Evolutionary conservation across 345 rosid genomes (phyloP), one percentile per base, ranked within the genome.

Genomic region (Populus deltoides): DNA sequence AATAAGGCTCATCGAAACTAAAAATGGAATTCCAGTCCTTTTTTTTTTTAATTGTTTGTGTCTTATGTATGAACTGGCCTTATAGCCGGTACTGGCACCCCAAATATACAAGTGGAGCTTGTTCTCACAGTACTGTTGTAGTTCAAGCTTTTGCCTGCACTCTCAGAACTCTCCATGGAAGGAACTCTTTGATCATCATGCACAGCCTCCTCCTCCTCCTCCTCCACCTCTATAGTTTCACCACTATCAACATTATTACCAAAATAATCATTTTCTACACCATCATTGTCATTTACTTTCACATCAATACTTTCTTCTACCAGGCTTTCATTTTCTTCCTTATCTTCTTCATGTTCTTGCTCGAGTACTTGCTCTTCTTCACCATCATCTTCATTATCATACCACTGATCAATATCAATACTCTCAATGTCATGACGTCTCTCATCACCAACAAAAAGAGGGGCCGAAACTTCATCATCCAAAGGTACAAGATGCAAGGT

Each of bases 401-500:
- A 22, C 11, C 45, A 8, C 17, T 33, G 35, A 33, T 77, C 61
- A 27, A 12, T 59, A 9, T 63, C 77, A 4, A n/a, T n/a, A n/a
- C 35, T 18, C 35, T 27, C 65, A 59, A 12, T 18, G 1, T 22
- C 67, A 41, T 25, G n/a, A 22, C 3, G 27, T 15, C 20, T 39
- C 7, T 71, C n/a, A 13, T 57, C 17, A 31, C 22, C 31, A 25
- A 7, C 66, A 45, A 15, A 20, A 33, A 8, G 78, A 33, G 80
- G 76, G 75, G 27, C 10, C 55, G 43, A 51, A 22, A 43, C 69
- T 18, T 12, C 71, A n/a, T 82, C 83, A 62, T 87, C 89, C 8
- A 90, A 13, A 47, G 84, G 89, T 71, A 93, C 88, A 62, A 93
- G 89, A 22, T 90, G 91, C 81, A 93, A 85, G 47, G 88, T 91